Percentiles rank a stretch among this genome's conserved stretches.
phyloP scores from a whole-genome alignment of 352 stramenopile species.

The Globisporangium abappressorium region DNA sequence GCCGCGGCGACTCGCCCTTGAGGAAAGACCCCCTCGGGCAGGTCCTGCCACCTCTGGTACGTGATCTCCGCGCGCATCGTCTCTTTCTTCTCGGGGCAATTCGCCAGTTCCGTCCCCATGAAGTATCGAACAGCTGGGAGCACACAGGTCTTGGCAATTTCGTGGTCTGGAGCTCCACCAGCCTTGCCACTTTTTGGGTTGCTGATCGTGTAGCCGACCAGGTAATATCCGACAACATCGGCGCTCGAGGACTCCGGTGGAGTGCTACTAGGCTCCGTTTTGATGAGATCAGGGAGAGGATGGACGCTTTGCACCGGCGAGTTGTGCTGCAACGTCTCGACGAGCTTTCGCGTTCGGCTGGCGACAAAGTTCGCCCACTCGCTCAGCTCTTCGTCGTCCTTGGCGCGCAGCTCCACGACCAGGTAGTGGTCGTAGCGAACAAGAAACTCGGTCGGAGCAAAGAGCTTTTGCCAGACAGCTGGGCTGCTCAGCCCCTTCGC shows the following conservation, averaged over 20 bases:
- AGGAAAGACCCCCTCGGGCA: conserved; percentile 64
- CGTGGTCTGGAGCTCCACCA: conserved; percentile 18
- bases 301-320: conserved; percentile 59
- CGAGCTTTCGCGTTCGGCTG: conserved; percentile 79
- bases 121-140: conserved; percentile 74
- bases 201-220: conserved; percentile 62
- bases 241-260: background rate
- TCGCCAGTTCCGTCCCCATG: conserved; percentile 66
- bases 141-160: conserved; percentile 42
- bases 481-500: conserved; percentile 59
- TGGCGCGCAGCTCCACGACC: conserved; percentile 51
- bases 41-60: conserved; percentile 66
- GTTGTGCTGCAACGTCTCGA: conserved; percentile 78
- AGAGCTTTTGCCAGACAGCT: conserved; percentile 73
- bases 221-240: conserved; percentile 49
- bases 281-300: conserved; percentile 66
- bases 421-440: conserved; percentile 86
- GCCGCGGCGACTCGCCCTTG: conserved; percentile 51
- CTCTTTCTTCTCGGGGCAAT: conserved; percentile 48
- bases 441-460: conserved; percentile 69
- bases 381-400: conserved; percentile 52
- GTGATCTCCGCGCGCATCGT: conserved; percentile 60
- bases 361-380: conserved; percentile 79
- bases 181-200: background rate
- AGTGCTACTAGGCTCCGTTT: conserved; percentile 7